These are phyloP conservation scores for Mucor circinelloides DNA, from an alignment of 371 early-diverging fungal species.

Conservation along the genomic window DNA sequence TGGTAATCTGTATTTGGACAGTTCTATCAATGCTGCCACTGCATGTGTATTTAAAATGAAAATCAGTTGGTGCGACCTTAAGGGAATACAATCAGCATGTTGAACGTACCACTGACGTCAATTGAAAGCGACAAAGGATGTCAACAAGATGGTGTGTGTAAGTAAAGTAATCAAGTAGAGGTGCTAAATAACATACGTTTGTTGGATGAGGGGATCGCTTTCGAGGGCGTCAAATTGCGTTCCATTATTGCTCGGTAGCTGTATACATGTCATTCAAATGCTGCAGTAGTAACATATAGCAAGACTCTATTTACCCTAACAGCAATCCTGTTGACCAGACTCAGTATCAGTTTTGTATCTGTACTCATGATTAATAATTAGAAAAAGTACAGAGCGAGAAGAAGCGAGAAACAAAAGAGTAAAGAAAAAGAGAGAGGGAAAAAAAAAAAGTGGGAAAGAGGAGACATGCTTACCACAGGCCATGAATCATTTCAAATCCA, in stretches of 20 bases:
- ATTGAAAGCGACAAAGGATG: no score
- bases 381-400: neutral
- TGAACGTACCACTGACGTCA: constrained; percentile 46
- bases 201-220: constrained; percentile 60
- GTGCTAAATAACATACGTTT: constrained; percentile 33
- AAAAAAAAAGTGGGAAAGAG: neutral
- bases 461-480: neutral
- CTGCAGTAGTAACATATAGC: neutral
- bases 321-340: constrained; percentile 37
- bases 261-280: neutral
- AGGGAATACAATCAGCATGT: neutral
- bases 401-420: neutral
- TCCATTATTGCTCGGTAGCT: constrained; percentile 58
- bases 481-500: constrained; percentile 7
- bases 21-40: constrained; percentile 56
- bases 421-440: neutral
- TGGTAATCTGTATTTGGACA: constrained; percentile 56
- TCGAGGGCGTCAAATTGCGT: constrained; percentile 52
- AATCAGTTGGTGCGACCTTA: neutral
- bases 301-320: constrained; percentile 33
- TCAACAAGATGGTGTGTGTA: neutral
- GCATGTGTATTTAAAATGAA: neutral
- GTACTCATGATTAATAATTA: constrained; percentile 18
- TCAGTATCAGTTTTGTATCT: constrained; percentile 39
- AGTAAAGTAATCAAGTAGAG: neutral